These are phyloP conservation scores for Chenopodium berlandieri DNA, from an alignment of 148 eudicot genomes.

Conservation along the genomic window DNA sequence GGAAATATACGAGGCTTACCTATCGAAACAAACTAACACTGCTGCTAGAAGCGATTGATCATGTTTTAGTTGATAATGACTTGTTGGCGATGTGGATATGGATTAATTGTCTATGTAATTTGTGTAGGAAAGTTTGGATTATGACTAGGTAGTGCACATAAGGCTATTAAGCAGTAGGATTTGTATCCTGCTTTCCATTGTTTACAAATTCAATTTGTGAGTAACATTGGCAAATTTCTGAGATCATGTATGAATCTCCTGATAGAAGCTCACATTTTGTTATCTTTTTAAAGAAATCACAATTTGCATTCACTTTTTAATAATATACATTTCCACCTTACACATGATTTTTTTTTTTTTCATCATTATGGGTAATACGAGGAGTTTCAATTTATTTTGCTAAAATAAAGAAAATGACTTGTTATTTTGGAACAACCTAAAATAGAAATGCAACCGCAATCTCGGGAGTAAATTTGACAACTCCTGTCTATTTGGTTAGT, in stretches of 20 bases:
- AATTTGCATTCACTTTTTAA: no score
- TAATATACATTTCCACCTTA: no score
- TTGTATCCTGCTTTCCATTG: neutral
- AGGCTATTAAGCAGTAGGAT: neutral
- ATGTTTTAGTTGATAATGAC: neutral
- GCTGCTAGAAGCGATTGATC: conserved; percentile 50
- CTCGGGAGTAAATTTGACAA: neutral
- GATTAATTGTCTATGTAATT: neutral
- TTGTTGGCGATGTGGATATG: neutral
- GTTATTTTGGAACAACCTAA: no score
- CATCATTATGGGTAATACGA: no score
- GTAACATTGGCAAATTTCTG: neutral
- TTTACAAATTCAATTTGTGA: neutral
- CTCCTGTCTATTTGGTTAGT: neutral
- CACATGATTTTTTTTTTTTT: no score
- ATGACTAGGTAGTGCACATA: neutral
- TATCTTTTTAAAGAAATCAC: no score
- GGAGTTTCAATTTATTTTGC: no score
- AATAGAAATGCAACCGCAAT: no score
- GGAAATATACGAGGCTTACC: conserved; percentile 71
- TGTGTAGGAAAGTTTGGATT: neutral
- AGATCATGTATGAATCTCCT: neutral
- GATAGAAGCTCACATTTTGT: no score
- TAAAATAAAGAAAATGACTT: no score
- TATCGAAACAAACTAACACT: conserved; percentile 67